These are phyloP conservation scores for Cardamine resedifolia DNA, from an alignment of 345 rosid genomes.

Conservation along the genomic window DNA sequence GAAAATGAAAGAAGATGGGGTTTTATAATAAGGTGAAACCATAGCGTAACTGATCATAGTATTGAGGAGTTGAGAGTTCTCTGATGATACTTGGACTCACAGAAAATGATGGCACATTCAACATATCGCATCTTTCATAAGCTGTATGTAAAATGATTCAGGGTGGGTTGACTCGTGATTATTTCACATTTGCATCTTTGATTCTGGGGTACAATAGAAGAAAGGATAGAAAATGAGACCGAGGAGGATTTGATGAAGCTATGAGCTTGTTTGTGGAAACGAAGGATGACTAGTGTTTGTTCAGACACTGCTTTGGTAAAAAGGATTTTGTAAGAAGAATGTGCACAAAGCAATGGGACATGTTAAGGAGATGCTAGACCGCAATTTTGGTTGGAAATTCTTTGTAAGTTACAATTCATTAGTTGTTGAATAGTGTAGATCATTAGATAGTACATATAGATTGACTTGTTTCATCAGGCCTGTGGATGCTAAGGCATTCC, in stretches of 20 bases:
- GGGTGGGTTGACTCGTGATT: neutral
- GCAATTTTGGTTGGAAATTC: neutral
- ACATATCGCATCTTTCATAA: neutral
- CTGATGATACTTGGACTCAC: neutral
- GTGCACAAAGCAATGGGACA: neutral
- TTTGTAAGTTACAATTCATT: neutral
- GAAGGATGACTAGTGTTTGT: neutral
- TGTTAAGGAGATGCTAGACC: neutral
- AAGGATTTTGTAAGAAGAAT: neutral
- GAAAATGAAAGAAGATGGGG: slow-evolving; percentile 34
- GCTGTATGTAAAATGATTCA: neutral
- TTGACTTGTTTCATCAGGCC: neutral
- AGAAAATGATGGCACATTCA: neutral
- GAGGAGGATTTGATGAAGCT: slow-evolving; percentile 4
- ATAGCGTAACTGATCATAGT: neutral
- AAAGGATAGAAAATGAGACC: slow-evolving; percentile 7
- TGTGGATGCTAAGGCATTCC: neutral
- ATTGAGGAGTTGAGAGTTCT: neutral
- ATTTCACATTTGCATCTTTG: neutral
- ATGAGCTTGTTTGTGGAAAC: slow-evolving; percentile 8
- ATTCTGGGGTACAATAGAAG: neutral
- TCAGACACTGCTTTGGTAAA: neutral
- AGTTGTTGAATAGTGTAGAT: neutral
- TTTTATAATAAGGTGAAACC: slow-evolving; percentile 1
- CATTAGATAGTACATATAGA: neutral